These are phyloP conservation scores for Cucurbitaria berberidis DNA, from an alignment of 2,329 filamentous ascomycete genomes.

Conservation along the genomic window DNA sequence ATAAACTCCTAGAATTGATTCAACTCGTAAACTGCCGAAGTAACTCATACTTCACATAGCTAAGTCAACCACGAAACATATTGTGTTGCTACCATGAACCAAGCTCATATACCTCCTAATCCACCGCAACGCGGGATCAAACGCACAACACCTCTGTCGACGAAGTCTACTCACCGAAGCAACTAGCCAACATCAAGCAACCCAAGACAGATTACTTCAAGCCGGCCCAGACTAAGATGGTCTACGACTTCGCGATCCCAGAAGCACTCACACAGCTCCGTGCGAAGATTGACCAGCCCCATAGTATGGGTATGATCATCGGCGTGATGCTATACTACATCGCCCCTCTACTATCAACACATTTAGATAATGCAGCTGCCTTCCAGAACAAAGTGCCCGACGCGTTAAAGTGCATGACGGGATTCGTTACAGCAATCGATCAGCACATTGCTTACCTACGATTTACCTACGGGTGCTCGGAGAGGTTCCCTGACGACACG, in stretches of 20 bases:
- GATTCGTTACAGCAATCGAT: conserved; percentile 2
- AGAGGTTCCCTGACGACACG: conserved; percentile 2
- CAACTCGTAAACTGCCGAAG: not conserved
- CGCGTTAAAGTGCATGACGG: not conserved
- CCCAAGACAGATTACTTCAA: not conserved
- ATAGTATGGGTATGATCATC: conserved; percentile 5
- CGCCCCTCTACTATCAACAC: conserved; percentile 6
- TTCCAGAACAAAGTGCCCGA: not conserved
- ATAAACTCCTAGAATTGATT: not conserved
- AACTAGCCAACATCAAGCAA: not conserved
- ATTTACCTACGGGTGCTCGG: conserved; percentile 1
- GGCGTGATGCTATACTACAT: conserved; percentile 13
- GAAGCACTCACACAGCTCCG: not conserved
- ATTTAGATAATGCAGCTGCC: not conserved
- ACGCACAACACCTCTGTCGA: not conserved
- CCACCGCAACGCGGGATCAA: not conserved
- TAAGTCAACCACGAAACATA: not conserved
- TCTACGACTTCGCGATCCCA: conserved; percentile 3
- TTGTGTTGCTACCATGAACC: not conserved
- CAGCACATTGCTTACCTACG: conserved; percentile 5
- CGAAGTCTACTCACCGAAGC: not conserved
- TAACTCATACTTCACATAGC: not conserved
- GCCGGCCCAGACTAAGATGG: not conserved
- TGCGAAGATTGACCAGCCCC: conserved; percentile 3
- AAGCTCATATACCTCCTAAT: no score